Base-by-base conservation (phyloP, 768 basidiomycete species). In the Hypholoma fasciculare region DNA sequence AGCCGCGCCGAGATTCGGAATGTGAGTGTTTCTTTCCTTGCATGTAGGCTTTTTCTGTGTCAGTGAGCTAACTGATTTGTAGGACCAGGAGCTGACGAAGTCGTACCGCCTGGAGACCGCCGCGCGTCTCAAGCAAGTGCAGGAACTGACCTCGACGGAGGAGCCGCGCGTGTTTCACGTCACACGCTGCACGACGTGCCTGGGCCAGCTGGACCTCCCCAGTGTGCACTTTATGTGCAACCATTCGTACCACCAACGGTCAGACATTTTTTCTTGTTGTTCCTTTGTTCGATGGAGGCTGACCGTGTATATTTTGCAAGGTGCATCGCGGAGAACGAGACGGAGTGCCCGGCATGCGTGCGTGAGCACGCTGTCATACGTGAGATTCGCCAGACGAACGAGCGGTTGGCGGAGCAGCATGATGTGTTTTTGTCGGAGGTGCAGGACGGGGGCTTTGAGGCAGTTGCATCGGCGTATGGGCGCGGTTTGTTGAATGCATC, bases 211-310 rank as follows among this genome's bases (percentile, higher is more conserved):
- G 59, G 96, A 98, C 69, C 83, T 98, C 9, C 96, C 97, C 0
- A 90, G 86, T 62, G 81, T 98, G 6, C 96, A 98, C 72, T 98
- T 98, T 68, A 97, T 98, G 96, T 99, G 96, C 73, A 88, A 89
- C 66, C 97, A 98, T 69, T 94, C 92, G 60, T 98, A 93, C 76
- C 97, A 99, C 70, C 94, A 96, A 69, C 81, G 95, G 93, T 92
- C 74, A 69, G 72, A 46, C 27, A 20, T 39, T 46, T 17, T 46
- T 17, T 38, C 19, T 36, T 37, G 19, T 36, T 37, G 30, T 51
- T 23, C 20, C 26, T 26, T 58, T 34, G 34, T 37, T 34, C 26
- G 12, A 17, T 48, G 5, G 19, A 43, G 42, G 17, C 7, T 20
- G 58, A 44, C 30, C 44, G 19, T 44, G 51, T 48, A 17, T 37